Base-by-base conservation (phyloP, 1,139 yeast species). In the Lodderomyces elongisporus region DNA sequence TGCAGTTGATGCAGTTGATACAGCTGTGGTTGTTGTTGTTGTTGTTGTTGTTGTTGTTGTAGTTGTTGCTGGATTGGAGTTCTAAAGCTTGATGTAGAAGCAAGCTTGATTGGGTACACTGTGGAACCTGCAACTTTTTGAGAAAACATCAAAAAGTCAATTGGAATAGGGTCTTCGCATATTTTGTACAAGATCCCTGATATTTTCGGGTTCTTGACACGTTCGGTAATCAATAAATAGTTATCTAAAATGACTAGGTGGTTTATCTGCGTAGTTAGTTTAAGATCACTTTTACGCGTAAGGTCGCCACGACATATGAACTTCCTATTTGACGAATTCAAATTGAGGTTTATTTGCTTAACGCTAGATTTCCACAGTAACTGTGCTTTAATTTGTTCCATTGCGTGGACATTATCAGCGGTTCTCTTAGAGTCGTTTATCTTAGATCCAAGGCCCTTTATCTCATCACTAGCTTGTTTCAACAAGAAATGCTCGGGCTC, bases 211-310 rank as follows among this genome's bases (percentile, higher is more conserved):
- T 49, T 53, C 33, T 59, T 58, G 1, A 56, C 43, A 25, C 54
- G 45, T 29, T 85, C 93, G 2, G 91, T 77, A 5, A 87, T 68
- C 16, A 87, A 59, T 30, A 87, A 56, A 46, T 68, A 85, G 48
- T 87, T 84, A 50, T 87, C 95, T 35, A 87, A 60, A 25, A 85
- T 57, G 17, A 85, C 75, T 24, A 84, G 48, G 46, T 77, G 83
- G 13, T 60, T 61, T 5, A 54, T 66, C 42, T 55, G 65, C 34
- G 74, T 66, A 37, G 67, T 79, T 36, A 72, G 66, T 66, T 69
- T 79, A 60, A 64, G 59, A 34, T 78, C 85, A 24, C 88, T 80
- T 44, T 79, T 77, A 36, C 85, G 65, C 4, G 65, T 50, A 16
- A 82, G 70, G 30, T 73, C 75, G 1, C 91, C 93, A 15, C 82